Evolutionary conservation across 1,284 basidiomycete species (phyloP).

Genomic region (Ustilago tritici): DNA sequence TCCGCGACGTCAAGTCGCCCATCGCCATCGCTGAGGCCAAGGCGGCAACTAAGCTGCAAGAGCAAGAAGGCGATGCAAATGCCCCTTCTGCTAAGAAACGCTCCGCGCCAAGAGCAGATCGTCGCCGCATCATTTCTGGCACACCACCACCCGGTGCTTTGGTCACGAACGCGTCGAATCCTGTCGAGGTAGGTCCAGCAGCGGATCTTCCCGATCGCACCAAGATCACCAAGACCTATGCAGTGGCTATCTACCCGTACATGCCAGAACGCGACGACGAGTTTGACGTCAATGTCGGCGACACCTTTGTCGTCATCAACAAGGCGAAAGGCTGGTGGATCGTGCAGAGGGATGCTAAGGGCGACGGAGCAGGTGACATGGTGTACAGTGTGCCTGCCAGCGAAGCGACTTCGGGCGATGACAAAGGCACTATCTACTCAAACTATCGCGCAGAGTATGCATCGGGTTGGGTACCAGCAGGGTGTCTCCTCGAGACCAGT

Average conservation of each 20-base stretch:
- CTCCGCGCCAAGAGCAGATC: conserved; percentile 30
- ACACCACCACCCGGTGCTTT: conserved; percentile 36
- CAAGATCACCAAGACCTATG: conserved; percentile 73
- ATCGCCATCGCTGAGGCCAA: conserved; percentile 71
- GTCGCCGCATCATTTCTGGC: conserved; percentile 35
- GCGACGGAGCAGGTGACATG: conserved; percentile 82
- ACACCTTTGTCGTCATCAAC: conserved; percentile 86
- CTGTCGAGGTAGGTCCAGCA: conserved; percentile 55
- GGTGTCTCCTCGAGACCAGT: conserved; percentile 89
- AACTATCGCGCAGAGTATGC: conserved; percentile 50
- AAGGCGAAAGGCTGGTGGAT: conserved; percentile 99
- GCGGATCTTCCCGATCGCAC: conserved; percentile 43
- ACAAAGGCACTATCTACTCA: conserved; percentile 20
- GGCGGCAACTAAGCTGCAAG: conserved; percentile 50
- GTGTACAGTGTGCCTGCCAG: conserved; percentile 80
- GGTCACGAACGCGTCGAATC: conserved; percentile 27
- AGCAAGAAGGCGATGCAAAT: conserved; percentile 21
- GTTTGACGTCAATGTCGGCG: conserved; percentile 89
- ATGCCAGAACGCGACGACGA: conserved; percentile 97
- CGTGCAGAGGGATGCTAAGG: conserved; percentile 83
- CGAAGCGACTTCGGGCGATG: conserved; percentile 68
- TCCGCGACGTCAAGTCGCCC: conserved; percentile 94
- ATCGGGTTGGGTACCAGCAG: conserved; percentile 71
- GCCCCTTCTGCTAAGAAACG: conserved; percentile 22
- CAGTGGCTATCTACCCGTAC: conserved; percentile 92